Conservation (phyloP, 768 basidiomycete species). For the Peribolospora baueri region DNA sequence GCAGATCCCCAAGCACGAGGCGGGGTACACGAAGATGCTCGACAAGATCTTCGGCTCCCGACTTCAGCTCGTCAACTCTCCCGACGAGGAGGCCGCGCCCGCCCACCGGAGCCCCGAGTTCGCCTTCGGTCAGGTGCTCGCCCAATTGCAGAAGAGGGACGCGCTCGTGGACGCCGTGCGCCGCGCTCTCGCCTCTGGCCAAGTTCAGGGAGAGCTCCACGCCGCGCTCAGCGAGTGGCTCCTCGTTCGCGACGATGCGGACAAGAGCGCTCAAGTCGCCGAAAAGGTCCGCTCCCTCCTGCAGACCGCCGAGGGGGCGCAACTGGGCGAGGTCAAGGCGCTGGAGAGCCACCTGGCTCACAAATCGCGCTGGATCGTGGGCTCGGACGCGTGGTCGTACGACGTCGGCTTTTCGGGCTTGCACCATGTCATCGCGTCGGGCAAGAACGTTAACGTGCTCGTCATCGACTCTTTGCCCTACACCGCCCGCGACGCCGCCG, state of each 20-base stretch:
- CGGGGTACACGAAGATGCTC: slow-evolving; percentile 73
- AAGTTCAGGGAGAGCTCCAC: slow-evolving; percentile 35
- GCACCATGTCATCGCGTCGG: slow-evolving; percentile 78
- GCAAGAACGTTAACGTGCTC: slow-evolving; percentile 79
- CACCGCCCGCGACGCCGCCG: slow-evolving; percentile 42
- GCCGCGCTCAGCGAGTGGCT: slow-evolving; percentile 56
- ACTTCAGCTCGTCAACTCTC: slow-evolving; percentile 59
- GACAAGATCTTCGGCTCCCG: slow-evolving; percentile 51
- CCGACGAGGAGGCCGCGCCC: slow-evolving; percentile 20
- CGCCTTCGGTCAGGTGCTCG: slow-evolving; percentile 72
- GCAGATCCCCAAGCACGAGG: slow-evolving; percentile 69
- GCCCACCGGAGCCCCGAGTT: slow-evolving; percentile 39
- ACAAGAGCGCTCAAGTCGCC: slow-evolving; percentile 36
- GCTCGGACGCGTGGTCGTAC: slow-evolving; percentile 93
- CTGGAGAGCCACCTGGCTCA: slow-evolving; percentile 39
- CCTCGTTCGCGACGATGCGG: slow-evolving; percentile 42
- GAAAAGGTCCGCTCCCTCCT: slow-evolving; percentile 33
- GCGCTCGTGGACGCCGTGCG: slow-evolving; percentile 41
- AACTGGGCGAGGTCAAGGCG: slow-evolving; percentile 27
- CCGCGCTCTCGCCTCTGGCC: slow-evolving; percentile 29
- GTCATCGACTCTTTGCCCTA: slow-evolving; percentile 84
- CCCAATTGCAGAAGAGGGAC: slow-evolving; percentile 48
- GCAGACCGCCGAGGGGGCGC: slow-evolving; percentile 16
- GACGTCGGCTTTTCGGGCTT: slow-evolving; percentile 87
- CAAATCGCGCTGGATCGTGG: slow-evolving; percentile 81